A percentile compares a stretch with the other conserved stretches of the same genome.
Conservation (phyloP, 1,284 basidiomycete genomes). For the Boletus sp. region DNA sequence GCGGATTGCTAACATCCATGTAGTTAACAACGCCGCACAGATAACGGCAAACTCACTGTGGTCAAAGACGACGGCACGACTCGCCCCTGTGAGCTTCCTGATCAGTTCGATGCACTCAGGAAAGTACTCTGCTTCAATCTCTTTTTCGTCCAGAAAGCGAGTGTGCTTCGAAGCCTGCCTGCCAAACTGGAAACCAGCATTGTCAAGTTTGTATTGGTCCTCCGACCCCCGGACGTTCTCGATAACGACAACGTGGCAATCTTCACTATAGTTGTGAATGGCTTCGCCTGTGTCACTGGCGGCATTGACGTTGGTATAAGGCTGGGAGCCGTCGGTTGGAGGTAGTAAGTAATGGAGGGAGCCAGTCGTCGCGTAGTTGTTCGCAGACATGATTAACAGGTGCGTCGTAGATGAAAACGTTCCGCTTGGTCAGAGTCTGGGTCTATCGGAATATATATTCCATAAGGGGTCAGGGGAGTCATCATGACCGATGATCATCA, state of each 20-base stretch:
- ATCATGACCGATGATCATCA: too few species aligned
- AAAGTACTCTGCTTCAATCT: constrained; percentile 47
- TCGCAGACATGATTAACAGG: constrained; percentile 15
- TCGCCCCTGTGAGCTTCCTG: constrained; percentile 51
- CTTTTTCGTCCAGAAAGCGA: constrained; percentile 38
- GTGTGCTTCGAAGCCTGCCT: constrained; percentile 29
- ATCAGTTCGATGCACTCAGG: constrained; percentile 47
- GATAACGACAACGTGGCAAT: constrained; percentile 19
- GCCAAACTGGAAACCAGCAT: constrained; percentile 46
- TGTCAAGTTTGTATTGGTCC: constrained; percentile 42
- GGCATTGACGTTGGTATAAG: constrained; percentile 14
- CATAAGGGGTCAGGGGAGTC: too few species aligned
- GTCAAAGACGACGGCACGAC: constrained; percentile 49
- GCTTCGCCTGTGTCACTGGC: constrained; percentile 8
- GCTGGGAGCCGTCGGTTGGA: constrained; percentile 24
- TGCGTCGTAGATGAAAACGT: too few species aligned
- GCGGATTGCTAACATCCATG: constrained; percentile 34
- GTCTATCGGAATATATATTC: too few species aligned
- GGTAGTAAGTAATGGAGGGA: constrained; percentile 18
- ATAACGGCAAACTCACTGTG: constrained; percentile 43
- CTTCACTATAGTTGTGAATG: constrained; percentile 17
- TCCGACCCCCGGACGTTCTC: constrained; percentile 45
- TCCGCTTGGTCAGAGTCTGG: too few species aligned
- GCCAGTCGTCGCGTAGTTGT: constrained; percentile 19
- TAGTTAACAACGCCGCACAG: background rate